These are phyloP conservation scores for Verticillium klebahnii DNA, from an alignment of 2,329 filamentous ascomycete genomes.

Conservation along the genomic window DNA sequence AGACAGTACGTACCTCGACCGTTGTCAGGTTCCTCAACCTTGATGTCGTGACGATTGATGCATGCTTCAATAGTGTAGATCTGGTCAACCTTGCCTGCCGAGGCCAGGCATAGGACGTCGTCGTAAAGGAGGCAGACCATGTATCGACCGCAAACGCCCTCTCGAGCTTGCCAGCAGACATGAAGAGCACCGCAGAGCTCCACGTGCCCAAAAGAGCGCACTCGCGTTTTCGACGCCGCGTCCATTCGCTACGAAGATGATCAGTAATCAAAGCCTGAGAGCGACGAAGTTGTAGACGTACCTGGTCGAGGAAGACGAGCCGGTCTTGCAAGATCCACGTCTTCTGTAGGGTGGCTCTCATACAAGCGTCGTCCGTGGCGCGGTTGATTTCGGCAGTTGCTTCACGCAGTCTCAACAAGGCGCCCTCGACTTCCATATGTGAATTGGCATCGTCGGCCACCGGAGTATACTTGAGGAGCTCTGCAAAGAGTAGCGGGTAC, in stretches of 20 bases:
- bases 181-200: slow-evolving; percentile 79
- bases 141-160: slow-evolving; percentile 69
- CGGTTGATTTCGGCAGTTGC: slow-evolving; percentile 77
- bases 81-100: slow-evolving; percentile 56
- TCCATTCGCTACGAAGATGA: slow-evolving; percentile 37
- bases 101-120: slow-evolving; percentile 72
- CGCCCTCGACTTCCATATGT: slow-evolving; percentile 73
- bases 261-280: slow-evolving; percentile 31
- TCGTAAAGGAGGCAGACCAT: slow-evolving; percentile 83
- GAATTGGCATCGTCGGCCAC: slow-evolving; percentile 80
- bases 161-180: slow-evolving; percentile 71
- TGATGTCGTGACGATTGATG: slow-evolving; percentile 61
- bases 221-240: slow-evolving; percentile 55
- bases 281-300: slow-evolving; percentile 31
- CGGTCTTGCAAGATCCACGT: slow-evolving; percentile 84
- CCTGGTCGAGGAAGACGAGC: slow-evolving; percentile 68
- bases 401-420: slow-evolving; percentile 67
- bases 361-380: slow-evolving; percentile 71
- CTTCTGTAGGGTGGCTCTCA: slow-evolving; percentile 68
- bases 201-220: slow-evolving; percentile 76
- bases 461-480: slow-evolving; percentile 78
- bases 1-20: slow-evolving; percentile 54
- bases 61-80: slow-evolving; percentile 72
- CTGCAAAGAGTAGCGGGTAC: slow-evolving; percentile 82
- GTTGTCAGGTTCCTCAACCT: slow-evolving; percentile 69